Evolutionary conservation across 768 basidiomycete genomes (phyloP), one percentile per base, ranked within the genome.

Genomic region (Chalciporus chontae): DNA sequence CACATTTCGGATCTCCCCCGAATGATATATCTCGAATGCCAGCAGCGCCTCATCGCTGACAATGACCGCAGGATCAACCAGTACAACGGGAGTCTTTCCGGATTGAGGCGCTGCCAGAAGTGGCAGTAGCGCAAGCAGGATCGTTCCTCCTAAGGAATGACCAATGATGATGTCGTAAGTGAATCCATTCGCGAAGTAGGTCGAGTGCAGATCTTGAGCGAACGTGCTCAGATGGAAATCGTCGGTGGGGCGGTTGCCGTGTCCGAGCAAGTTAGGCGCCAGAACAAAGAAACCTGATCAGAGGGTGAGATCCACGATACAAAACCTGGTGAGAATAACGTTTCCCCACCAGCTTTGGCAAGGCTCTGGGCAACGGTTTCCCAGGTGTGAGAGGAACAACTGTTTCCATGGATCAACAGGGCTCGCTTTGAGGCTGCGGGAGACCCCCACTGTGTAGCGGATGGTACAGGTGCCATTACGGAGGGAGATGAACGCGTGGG

Each of bases 221-320:
- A 61, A 32, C 18, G 45, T 43, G 4, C 24, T 23, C 11, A 61
- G 26, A 23, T 37, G 55, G 11, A 61, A 57, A 19, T 60, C 47
- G 8, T 43, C 34, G 23, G 41, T n/a, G 6, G 24, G 32, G n/a
- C 58, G 53, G 17, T 47, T 19, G 10, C 58, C 55, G 14, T 60
- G 59, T 8, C 55, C 55, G 2, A 57, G 39, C 45, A 60, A 19
- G 45, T 60, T 52, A 3, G 58, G 59, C 9, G 55, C 59, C 18
- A 19, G 50, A 39, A 60, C 58, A 3, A 56, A 40, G 42, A 46
- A 57, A 11, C 43, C 54, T 60, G 24, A 45, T 9, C 5, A 8
- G 36, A 31, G 14, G 15, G 23, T 51, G 27, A 46, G 36, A 24
- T 43, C 37, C 8, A 8, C 9, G 13, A 1, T 11, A 13, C 2